Evolutionary conservation across 176 grass and related monocot species (phyloP).

Genomic region (Tillandsia leiboldiana): DNA sequence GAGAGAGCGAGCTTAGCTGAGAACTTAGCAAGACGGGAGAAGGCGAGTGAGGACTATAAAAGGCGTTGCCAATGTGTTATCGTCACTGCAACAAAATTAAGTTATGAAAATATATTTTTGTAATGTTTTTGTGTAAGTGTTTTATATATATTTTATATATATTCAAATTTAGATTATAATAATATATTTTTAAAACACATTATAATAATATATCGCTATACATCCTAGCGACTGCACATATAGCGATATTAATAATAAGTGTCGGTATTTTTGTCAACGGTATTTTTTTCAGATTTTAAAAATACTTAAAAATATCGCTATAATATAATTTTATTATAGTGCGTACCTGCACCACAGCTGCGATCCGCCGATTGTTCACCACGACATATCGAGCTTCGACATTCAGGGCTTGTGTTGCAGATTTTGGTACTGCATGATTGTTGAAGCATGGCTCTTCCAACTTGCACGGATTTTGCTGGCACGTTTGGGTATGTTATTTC

Average conservation of each 20-base stretch:
- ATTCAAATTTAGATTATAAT: too few species aligned
- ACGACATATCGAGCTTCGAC: neutral
- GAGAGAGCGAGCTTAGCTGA: slow-evolving; percentile 12
- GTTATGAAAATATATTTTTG: too few species aligned
- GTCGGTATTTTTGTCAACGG: too few species aligned
- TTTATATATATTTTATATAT: too few species aligned
- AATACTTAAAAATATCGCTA: too few species aligned
- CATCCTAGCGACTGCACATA: too few species aligned
- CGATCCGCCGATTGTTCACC: neutral
- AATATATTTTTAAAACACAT: too few species aligned
- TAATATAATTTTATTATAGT: too few species aligned
- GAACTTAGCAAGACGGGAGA: neutral
- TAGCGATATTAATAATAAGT: too few species aligned
- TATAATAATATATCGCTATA: too few species aligned
- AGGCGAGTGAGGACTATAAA: slow-evolving; percentile 11
- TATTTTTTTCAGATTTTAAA: too few species aligned
- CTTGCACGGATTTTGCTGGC: slow-evolving; percentile 12
- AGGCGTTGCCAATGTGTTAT: slow-evolving; percentile 8
- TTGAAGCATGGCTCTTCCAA: slow-evolving; percentile 6
- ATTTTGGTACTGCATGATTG: slow-evolving; percentile 15
- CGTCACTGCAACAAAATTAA: neutral
- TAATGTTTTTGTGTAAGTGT: too few species aligned
- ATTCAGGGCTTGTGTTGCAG: slow-evolving; percentile 9
- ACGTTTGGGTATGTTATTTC: slow-evolving; percentile 17
- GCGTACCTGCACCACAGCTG: slow-evolving; percentile 11